Evolutionary conservation across 2,329 filamentous ascomycete species (phyloP), one percentile per base, ranked within the genome.

Genomic region (Fusarium falciforme): DNA sequence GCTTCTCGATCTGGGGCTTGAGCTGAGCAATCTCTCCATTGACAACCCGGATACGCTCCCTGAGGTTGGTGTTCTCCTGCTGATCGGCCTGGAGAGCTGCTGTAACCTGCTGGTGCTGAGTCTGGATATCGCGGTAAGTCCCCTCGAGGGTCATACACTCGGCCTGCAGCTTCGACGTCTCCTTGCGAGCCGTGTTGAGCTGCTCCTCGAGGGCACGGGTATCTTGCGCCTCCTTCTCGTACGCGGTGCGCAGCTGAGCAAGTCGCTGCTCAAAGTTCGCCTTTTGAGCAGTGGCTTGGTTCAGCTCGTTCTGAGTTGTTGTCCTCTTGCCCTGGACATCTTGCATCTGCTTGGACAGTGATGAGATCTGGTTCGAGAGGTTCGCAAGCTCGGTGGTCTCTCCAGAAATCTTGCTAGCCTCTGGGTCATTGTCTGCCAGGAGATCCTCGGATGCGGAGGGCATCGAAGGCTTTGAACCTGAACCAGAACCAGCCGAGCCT

Each of bases 371-470:
- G 81, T 97, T 98, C 1, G 96, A 98, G 76, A 99, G 88, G 80
- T 99, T 98, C 61, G 95, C 96, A 67, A 99, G 88, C 82, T 99
- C 96, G 0, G 93, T 93, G 3, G 95, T 96, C 80, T 99, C 96
- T 73, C 92, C 93, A 1, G 93, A 96, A 29, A 98, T 86, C 82
- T 93, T 96, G 83, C 92, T 96, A 64, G 95, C 91, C 79, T 97
- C 95, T 2, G 93, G 93, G 74, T 98, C 96, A 74, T 92, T 93
- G 77, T 98, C 95, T 17, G 94, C 94, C n/a, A 99, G 88, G 9
- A 98, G 88, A 82, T 98, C 96, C 77, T 98, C 95, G 60, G 92
- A 87, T 11, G 87, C 86, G 60, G 89, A 86, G 36, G 86, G 83
- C 66, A 82, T 80, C 59, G 83, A 83, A 49, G 79, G 82, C 73